Percentiles rank a stretch among this genome's conserved stretches.
Conservation (phyloP, 305 asterid species). For the Fraxinus paxiana region DNA sequence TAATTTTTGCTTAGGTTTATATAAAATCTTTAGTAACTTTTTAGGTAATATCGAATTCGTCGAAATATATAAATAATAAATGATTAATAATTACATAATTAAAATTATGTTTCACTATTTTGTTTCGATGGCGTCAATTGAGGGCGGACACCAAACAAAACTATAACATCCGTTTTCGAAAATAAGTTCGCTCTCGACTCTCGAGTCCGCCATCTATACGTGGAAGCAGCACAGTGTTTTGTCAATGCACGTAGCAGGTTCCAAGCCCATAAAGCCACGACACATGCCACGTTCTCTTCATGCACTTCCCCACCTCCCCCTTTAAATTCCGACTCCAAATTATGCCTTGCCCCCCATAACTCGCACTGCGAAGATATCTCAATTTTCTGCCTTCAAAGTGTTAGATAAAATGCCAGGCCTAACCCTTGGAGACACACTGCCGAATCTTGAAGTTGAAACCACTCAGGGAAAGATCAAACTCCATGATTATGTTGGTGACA, state of each 20-base stretch:
- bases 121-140: neutral
- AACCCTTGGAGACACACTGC: constrained; percentile 74
- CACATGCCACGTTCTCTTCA: constrained; percentile 47
- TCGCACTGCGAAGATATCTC: neutral
- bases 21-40: no score
- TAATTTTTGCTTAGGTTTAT: no score
- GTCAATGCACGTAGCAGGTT: constrained; percentile 18
- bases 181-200: neutral
- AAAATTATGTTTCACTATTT: neutral
- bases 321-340: neutral
- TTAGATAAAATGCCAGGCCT: constrained; percentile 64
- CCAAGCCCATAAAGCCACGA: constrained; percentile 13
- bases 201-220: neutral
- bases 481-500: constrained; percentile 54
- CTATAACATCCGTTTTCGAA: neutral
- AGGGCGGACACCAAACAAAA: neutral
- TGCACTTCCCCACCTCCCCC: constrained; percentile 22
- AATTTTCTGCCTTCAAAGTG: neutral
- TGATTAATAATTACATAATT: no score
- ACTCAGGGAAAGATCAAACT: constrained; percentile 68
- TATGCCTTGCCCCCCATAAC: neutral
- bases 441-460: constrained; percentile 67
- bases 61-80: no score
- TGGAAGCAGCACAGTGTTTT: constrained; percentile 9
- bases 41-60: neutral